Conservation (phyloP, 495 filamentous ascomycete genomes). For the Darksidea phi region DNA sequence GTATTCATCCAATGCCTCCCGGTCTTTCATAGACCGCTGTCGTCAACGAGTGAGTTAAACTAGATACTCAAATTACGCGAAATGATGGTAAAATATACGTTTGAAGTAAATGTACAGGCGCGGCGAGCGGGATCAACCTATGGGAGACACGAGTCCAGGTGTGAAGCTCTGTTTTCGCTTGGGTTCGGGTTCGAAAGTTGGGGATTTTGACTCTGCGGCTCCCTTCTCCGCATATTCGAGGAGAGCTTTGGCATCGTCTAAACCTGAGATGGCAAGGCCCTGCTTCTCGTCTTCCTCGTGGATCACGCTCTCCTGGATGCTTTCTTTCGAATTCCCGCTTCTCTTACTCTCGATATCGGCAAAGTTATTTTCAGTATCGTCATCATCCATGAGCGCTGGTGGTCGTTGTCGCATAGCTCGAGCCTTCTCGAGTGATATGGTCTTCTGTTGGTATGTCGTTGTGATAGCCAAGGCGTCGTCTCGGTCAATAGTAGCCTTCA, state of each 20-base stretch:
- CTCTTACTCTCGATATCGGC: conserved; percentile 17
- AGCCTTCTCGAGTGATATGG: conserved; percentile 83
- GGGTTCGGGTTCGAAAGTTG: background rate
- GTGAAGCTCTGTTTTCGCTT: conserved; percentile 1
- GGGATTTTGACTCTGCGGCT: conserved; percentile 7
- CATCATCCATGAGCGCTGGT: conserved; percentile 76
- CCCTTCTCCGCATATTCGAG: conserved; percentile 33
- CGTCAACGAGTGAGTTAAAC: conserved; percentile 20
- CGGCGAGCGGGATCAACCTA: background rate
- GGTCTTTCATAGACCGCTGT: background rate
- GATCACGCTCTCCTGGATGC: conserved; percentile 28
- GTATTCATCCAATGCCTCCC: no score
- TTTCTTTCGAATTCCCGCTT: conserved; percentile 30
- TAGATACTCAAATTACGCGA: conserved; percentile 5
- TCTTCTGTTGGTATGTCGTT: conserved; percentile 92
- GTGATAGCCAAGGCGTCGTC: conserved; percentile 75
- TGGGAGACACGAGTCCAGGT: conserved; percentile 1
- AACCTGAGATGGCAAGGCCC: conserved; percentile 34
- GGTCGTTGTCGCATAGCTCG: conserved; percentile 79
- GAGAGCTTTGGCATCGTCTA: conserved; percentile 35
- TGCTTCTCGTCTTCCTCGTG: conserved; percentile 33
- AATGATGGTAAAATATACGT: conserved; percentile 1
- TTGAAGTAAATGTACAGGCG: background rate
- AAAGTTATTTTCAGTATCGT: conserved; percentile 52
- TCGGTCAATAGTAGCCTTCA: conserved; percentile 98